Percentiles rank a stretch among this genome's conserved stretches.
These are phyloP conservation scores for Phycomyces nitens DNA, from an alignment of 192 early-diverging fungal species.

Conservation along the genomic window DNA sequence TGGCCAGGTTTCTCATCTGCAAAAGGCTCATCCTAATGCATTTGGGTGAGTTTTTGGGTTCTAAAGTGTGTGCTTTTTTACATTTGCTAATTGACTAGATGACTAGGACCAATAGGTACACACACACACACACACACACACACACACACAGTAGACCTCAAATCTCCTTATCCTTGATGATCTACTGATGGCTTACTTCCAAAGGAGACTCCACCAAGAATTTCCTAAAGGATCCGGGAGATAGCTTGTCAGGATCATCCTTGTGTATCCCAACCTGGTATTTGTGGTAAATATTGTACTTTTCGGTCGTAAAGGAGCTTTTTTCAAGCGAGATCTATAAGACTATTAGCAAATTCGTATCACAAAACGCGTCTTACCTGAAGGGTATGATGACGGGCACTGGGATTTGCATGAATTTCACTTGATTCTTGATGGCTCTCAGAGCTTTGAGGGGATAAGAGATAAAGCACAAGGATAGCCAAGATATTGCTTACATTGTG, in stretches of 20 bases:
- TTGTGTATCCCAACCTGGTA: constrained; percentile 85
- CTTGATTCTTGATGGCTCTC: neutral
- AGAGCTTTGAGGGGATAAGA: too few species aligned
- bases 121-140: neutral
- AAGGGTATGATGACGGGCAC: too few species aligned
- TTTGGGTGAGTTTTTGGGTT: neutral
- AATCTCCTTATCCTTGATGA: neutral
- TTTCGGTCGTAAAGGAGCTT: constrained; percentile 67
- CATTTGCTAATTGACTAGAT: too few species aligned
- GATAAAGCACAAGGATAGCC: too few species aligned
- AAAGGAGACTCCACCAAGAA: constrained; percentile 84
- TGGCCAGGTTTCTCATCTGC: constrained; percentile 7
- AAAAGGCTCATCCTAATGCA: neutral
- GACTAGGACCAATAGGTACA: too few species aligned
- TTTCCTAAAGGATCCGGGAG: constrained; percentile 44
- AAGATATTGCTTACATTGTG: too few species aligned
- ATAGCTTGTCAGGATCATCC: constrained; percentile 56
- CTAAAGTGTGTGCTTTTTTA: too few species aligned
- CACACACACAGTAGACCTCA: neutral
- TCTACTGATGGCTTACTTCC: constrained; percentile 28
- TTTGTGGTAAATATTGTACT: constrained; percentile 69
- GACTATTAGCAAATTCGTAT: neutral
- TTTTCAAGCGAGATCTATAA: constrained; percentile 56
- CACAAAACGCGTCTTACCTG: too few species aligned
- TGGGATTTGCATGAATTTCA: too few species aligned